Percentiles rank a stretch among this genome's conserved stretches.
These are phyloP conservation scores for Astrothelium subdiscretum DNA, from an alignment of 495 filamentous ascomycete genomes.

Conservation along the genomic window DNA sequence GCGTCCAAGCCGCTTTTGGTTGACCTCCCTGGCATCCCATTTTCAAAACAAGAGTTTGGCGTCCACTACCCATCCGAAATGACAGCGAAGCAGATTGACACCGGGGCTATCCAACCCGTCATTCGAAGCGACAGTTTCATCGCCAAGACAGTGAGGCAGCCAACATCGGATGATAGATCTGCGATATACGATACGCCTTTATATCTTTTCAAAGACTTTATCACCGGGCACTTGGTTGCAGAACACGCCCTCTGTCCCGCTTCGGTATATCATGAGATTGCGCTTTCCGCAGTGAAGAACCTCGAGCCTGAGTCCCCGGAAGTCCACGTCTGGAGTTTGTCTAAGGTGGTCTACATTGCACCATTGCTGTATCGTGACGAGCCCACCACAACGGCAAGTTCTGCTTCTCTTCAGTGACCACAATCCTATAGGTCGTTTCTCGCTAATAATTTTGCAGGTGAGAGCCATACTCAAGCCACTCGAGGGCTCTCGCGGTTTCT, in stretches of 20 bases:
- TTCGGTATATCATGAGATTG: constrained; percentile 3
- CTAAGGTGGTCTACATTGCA: not conserved
- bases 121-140: constrained; percentile 4
- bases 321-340: not conserved
- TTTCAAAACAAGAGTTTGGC: not conserved
- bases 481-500: not conserved
- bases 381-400: constrained; percentile 1
- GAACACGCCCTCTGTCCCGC: not conserved
- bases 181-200: not conserved
- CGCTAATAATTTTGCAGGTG: not conserved
- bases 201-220: constrained; percentile 1
- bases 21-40: constrained; percentile 3
- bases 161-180: not conserved
- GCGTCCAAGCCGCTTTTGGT: not conserved
- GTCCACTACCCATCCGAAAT: not conserved
- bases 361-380: not conserved
- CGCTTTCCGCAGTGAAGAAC: not conserved
- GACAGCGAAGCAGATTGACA: not conserved
- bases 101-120: not conserved
- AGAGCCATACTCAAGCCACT: not conserved
- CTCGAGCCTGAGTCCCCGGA: not conserved
- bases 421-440: not conserved
- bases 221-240: constrained; percentile 1
- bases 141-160: not conserved
- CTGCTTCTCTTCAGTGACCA: not conserved